These are phyloP conservation scores for Penicillium pancosmium DNA, from an alignment of 495 filamentous ascomycete species.

Conservation along the genomic window DNA sequence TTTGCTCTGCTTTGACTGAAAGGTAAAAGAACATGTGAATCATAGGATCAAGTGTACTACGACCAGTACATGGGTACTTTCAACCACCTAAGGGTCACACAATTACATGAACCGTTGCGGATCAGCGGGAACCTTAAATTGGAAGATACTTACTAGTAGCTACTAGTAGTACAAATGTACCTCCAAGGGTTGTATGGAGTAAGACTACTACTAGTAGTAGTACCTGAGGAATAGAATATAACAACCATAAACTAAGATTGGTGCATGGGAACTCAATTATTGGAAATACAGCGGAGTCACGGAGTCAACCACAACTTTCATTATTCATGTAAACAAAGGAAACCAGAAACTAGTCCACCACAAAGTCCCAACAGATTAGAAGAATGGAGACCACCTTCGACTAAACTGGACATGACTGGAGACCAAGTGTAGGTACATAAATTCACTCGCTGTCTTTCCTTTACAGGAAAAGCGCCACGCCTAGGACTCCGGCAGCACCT, in stretches of 20 bases:
- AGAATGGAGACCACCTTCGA: neutral
- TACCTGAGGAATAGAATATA: no score
- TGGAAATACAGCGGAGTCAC: neutral
- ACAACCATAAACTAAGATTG: no score
- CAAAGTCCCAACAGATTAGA: neutral
- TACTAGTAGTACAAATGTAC: neutral
- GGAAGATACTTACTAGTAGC: neutral
- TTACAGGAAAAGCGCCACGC: slow-evolving; percentile 30
- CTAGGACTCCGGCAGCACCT: slow-evolving; percentile 27
- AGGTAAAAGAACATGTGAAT: neutral
- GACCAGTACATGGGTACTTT: neutral
- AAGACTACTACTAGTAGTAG: no score
- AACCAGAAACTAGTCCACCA: slow-evolving; percentile 1
- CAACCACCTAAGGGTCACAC: neutral
- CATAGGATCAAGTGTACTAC: neutral
- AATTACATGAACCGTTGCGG: slow-evolving; percentile 1
- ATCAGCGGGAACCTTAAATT: slow-evolving; percentile 1
- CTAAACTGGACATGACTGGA: neutral
- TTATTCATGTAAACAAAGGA: neutral
- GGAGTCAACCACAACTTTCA: neutral
- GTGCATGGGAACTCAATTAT: neutral
- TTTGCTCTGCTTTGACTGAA: neutral
- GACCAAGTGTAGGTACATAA: neutral
- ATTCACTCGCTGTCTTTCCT: neutral
- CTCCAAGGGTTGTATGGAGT: no score